Evolutionary conservation across 1,139 yeast species (phyloP).

Genomic region (Blastobotrys aristatus): DNA sequence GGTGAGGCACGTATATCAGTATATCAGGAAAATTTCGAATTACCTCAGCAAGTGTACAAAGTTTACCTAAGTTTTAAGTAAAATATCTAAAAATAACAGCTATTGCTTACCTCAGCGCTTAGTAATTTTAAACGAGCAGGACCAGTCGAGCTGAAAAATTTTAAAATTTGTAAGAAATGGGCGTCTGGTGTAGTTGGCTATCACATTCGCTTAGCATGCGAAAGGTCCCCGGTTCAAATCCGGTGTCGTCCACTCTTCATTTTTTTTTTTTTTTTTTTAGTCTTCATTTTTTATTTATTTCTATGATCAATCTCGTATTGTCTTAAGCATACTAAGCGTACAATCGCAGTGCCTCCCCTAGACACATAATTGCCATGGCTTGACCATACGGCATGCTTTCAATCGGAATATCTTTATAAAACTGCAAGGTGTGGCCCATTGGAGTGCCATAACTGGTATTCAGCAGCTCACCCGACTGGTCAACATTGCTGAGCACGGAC

Average conservation of each 20-base stretch:
- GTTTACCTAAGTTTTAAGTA: too few relatives aligned
- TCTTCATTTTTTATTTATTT: too few relatives aligned
- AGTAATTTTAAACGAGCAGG: too few relatives aligned
- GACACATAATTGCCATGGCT: conserved; percentile 39
- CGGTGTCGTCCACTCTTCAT: conserved; percentile 21
- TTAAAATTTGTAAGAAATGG: conserved; percentile 4
- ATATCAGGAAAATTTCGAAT: too few relatives aligned
- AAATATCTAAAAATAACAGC: too few relatives aligned
- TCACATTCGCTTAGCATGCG: conserved; percentile 25
- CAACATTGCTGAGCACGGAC: conserved; percentile 32
- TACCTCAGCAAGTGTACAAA: too few relatives aligned
- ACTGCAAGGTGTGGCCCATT: conserved; percentile 35
- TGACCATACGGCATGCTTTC: conserved; percentile 39
- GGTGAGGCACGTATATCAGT: too few relatives aligned
- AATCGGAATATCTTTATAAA: conserved; percentile 35
- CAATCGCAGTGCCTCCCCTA: conserved; percentile 30
- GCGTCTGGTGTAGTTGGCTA: conserved; percentile 23
- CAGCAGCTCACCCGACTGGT: conserved; percentile 32
- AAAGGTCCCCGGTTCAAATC: conserved; percentile 24
- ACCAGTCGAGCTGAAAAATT: too few relatives aligned
- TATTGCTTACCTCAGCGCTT: too few relatives aligned
- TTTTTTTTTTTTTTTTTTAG: not conserved
- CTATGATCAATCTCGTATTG: too few relatives aligned
- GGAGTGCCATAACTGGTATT: conserved; percentile 39
- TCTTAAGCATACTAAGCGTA: conserved; percentile 6